Conservation (phyloP, 2,329 filamentous ascomycete species). For the Hirsutella rhossiliensis region DNA sequence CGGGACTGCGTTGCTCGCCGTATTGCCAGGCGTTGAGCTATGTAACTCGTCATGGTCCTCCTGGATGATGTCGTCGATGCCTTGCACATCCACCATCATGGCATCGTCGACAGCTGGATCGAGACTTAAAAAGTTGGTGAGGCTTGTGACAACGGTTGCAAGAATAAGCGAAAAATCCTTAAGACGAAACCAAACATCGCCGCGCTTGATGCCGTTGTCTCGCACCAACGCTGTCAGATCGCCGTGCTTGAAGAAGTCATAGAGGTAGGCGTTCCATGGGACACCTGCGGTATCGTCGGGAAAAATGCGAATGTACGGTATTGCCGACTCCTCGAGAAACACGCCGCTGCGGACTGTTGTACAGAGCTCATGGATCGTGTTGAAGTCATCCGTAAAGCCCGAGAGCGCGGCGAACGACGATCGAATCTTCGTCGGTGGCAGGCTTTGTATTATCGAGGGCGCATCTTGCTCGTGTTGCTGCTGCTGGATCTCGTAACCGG, state of each 20-base stretch:
- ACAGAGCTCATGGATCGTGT: slow-evolving; percentile 55
- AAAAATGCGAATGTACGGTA: slow-evolving; percentile 55
- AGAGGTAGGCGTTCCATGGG: slow-evolving; percentile 55
- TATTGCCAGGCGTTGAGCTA: neutral
- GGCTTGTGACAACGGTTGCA: slow-evolving; percentile 58
- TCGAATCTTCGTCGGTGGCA: slow-evolving; percentile 35
- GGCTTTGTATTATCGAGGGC: slow-evolving; percentile 8
- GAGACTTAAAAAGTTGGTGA: slow-evolving; percentile 39
- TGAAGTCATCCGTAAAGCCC: slow-evolving; percentile 51
- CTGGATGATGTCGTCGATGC: slow-evolving; percentile 29
- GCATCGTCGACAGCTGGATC: slow-evolving; percentile 15
- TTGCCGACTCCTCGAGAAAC: slow-evolving; percentile 62
- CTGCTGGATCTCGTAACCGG: slow-evolving; percentile 31
- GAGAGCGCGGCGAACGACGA: slow-evolving; percentile 64
- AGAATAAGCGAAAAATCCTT: slow-evolving; percentile 47
- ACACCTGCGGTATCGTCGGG: slow-evolving; percentile 35
- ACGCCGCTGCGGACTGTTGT: slow-evolving; percentile 51
- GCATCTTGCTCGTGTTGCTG: neutral
- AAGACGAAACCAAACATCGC: slow-evolving; percentile 61
- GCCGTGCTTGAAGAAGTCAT: slow-evolving; percentile 69
- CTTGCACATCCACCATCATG: slow-evolving; percentile 33
- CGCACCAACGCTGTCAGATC: slow-evolving; percentile 44
- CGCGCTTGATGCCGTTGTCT: slow-evolving; percentile 53
- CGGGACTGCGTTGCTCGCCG: neutral
- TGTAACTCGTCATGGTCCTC: slow-evolving; percentile 10